Evolutionary conservation across 2,329 filamentous ascomycete species (phyloP), one percentile per base, ranked within the genome.

Genomic region (Aspergillus intermedius): DNA sequence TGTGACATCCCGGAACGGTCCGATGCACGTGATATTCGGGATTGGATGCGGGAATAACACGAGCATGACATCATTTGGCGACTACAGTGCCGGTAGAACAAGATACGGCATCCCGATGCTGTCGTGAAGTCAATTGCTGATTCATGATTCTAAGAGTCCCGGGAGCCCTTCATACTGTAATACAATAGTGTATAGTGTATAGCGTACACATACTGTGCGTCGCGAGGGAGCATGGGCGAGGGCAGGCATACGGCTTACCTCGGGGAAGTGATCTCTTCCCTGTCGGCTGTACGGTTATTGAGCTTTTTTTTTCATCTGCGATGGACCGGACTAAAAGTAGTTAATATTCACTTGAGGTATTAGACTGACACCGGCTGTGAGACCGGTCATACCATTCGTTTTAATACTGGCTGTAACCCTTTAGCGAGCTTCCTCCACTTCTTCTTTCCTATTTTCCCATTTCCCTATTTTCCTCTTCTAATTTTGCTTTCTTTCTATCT

Each of bases 181-280:
- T n/a, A 37, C 5, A 4, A 15, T n/a, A 37, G 34, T 30, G 9
- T 30, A 30, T 10, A 5, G 25, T 12, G 25, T 30, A 30, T 10
- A 30, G 25, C 2, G 25, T 12, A 28, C 23, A 25, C 25, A 28
- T 30, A 30, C 4, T 30, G 10, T 30, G 10, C 12, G 25, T 30
- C 9, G 25, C 3, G 25, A 30, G 12, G 7, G 9, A 34, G 32
- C 44, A 41, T 42, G 28, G 25, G 46, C 25, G 50, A 42, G 32
- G 53, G 47, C 54, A 51, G 19, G 22, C 40, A 37, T 8, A 10
- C 41, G 35, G 46, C 44, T 54, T 52, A 60, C 60, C 56, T 59
- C 57, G 59, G 58, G 54, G 50, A 54, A 60, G 51, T 49, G 39
- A 46, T 40, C 30, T 50, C 54, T 54, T 54, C 53, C 55, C 56